A percentile compares a stretch with the other conserved stretches of the same genome.
These are phyloP conservation scores for Amanita jacksonii DNA, from an alignment of 768 basidiomycete species.

Conservation along the genomic window DNA sequence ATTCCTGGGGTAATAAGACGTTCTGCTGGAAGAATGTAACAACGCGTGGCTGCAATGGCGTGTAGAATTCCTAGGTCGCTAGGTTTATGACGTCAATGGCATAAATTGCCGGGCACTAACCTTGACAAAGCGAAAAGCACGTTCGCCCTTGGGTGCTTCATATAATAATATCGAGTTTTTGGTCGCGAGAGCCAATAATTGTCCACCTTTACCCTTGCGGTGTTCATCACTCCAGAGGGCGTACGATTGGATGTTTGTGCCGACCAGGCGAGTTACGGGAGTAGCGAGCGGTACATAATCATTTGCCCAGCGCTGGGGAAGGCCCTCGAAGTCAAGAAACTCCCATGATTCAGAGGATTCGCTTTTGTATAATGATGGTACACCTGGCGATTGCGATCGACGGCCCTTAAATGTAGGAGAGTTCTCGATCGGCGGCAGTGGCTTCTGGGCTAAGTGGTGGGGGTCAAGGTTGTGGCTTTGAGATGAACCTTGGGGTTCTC, in stretches of 20 bases:
- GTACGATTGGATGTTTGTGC: conserved; percentile 51
- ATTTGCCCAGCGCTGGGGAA: conserved; percentile 78
- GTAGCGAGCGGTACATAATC: conserved; percentile 76
- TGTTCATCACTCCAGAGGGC: conserved; percentile 59
- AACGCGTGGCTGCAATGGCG: conserved; percentile 56
- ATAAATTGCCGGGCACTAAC: conserved; percentile 23
- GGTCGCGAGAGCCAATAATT: conserved; percentile 65
- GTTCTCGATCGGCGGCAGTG: conserved; percentile 19
- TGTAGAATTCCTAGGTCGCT: conserved; percentile 69
- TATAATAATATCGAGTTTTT: conserved; percentile 67
- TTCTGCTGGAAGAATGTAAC: conserved; percentile 65
- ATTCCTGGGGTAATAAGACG: conserved; percentile 34
- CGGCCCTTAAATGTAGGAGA: conserved; percentile 9
- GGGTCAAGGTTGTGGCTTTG: conserved; percentile 14
- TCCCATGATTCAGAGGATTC: conserved; percentile 6
- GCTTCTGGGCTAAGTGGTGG: conserved; percentile 24
- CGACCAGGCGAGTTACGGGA: conserved; percentile 52
- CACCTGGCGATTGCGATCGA: conserved; percentile 10
- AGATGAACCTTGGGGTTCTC: conserved; percentile 21
- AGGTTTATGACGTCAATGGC: neutral
- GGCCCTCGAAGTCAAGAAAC: conserved; percentile 46
- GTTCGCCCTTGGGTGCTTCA: conserved; percentile 74
- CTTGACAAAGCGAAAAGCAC: conserved; percentile 78
- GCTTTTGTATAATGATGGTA: conserved; percentile 14
- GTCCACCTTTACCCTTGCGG: conserved; percentile 33